phyloP scores from a whole-genome alignment of 2,329 filamentous ascomycete genomes.

The Fusarium tjaetaba region DNA sequence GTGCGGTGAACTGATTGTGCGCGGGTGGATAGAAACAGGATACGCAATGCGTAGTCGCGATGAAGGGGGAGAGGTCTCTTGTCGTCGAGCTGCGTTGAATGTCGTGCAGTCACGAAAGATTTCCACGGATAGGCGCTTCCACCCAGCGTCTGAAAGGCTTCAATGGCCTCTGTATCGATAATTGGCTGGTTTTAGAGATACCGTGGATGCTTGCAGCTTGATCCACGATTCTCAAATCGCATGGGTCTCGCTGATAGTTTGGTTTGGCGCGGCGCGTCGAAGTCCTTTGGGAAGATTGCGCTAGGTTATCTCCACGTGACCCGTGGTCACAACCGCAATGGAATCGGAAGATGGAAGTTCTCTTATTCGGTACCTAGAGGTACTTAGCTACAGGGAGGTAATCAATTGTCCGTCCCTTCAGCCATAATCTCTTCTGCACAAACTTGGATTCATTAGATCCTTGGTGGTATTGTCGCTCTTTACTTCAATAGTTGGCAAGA shows the following conservation, averaged over 20 bases:
- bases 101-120: constrained; percentile 9
- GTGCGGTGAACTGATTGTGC: background rate
- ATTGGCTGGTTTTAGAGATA: constrained; percentile 6
- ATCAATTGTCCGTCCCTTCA: constrained; percentile 7
- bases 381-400: background rate
- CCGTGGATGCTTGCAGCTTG: constrained; percentile 19
- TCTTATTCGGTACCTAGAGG: background rate
- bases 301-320: constrained; percentile 33
- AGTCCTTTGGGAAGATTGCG: constrained; percentile 14
- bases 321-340: background rate
- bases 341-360: background rate
- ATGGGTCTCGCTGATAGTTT: constrained; percentile 30
- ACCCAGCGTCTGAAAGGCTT: background rate
- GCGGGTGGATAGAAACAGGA: constrained; percentile 1
- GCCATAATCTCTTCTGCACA: constrained; percentile 27
- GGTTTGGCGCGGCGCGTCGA: constrained; percentile 35
- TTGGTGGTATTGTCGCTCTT: background rate
- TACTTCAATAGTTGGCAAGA: background rate
- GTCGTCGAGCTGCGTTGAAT: constrained; percentile 6
- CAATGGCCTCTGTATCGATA: background rate
- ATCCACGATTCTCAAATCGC: constrained; percentile 33
- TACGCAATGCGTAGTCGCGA: constrained; percentile 14
- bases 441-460: background rate
- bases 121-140: constrained; percentile 2
- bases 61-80: background rate